Percentiles rank a stretch among this genome's conserved stretches.
Conservation (phyloP, 1,284 basidiomycete species). For the Taiwanofungus camphoratus region DNA sequence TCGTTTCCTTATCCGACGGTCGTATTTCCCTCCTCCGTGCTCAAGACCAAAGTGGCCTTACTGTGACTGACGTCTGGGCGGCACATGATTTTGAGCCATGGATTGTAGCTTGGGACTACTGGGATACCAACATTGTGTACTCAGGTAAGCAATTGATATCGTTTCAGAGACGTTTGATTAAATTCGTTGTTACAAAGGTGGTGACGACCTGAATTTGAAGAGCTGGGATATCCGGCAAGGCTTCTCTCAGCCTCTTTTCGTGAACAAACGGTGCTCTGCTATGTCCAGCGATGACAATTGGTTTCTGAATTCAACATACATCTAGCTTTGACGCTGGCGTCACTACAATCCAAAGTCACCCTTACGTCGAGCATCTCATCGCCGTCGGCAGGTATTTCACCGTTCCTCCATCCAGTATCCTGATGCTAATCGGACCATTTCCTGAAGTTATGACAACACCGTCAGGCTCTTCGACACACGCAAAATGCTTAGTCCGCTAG, state of each 20-base stretch:
- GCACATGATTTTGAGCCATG: slow-evolving; percentile 96
- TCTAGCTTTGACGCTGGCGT: slow-evolving; percentile 88
- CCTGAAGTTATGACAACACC: slow-evolving; percentile 77
- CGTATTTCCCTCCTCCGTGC: slow-evolving; percentile 56
- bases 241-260: slow-evolving; percentile 55
- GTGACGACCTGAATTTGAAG: slow-evolving; percentile 89
- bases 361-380: slow-evolving; percentile 72
- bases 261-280: slow-evolving; percentile 62
- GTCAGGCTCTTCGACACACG: slow-evolving; percentile 85
- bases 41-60: slow-evolving; percentile 35
- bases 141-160: slow-evolving; percentile 51
- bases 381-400: slow-evolving; percentile 82
- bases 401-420: not conserved
- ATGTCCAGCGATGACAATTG: not conserved
- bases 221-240: slow-evolving; percentile 85
- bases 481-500: slow-evolving; percentile 55
- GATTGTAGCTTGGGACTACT: slow-evolving; percentile 89
- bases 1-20: slow-evolving; percentile 80
- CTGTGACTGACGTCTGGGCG: slow-evolving; percentile 59
- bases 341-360: slow-evolving; percentile 86
- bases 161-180: not conserved
- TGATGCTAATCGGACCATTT: slow-evolving; percentile 1
- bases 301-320: not conserved
- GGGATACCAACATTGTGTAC: slow-evolving; percentile 74
- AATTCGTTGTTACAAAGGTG: slow-evolving; percentile 62